These are phyloP conservation scores for Clarireedia homoeocarpa DNA, from an alignment of 2,329 filamentous ascomycete genomes.

Conservation along the genomic window DNA sequence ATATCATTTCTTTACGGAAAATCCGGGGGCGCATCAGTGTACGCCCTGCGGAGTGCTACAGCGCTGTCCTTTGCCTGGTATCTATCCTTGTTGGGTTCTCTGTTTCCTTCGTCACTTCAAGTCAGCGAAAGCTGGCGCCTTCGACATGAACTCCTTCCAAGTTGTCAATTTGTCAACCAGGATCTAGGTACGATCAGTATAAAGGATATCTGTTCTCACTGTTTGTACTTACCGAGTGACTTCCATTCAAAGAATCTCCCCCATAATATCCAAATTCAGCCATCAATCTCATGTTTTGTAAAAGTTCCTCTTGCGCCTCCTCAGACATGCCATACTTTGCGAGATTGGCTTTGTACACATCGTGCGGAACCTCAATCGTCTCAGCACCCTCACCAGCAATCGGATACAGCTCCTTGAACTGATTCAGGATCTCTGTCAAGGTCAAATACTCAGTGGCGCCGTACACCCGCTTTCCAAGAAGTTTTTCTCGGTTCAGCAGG, in stretches of 20 bases:
- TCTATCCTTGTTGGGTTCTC: not conserved
- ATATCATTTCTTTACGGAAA: too few relatives aligned
- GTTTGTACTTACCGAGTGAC: constrained; percentile 26
- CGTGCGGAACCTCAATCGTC: constrained; percentile 32
- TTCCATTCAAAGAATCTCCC: constrained; percentile 35
- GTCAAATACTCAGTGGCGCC: constrained; percentile 38
- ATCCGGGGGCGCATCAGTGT: too few relatives aligned
- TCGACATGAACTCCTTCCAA: constrained; percentile 35
- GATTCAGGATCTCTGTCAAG: constrained; percentile 32
- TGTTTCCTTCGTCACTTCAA: constrained; percentile 27
- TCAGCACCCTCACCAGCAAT: constrained; percentile 33
- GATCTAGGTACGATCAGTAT: constrained; percentile 18
- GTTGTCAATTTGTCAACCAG: constrained; percentile 35
- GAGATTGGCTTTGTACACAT: constrained; percentile 35
- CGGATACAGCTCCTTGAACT: constrained; percentile 34
- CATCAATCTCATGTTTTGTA: constrained; percentile 46
- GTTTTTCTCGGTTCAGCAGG: constrained; percentile 28
- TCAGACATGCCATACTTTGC: constrained; percentile 32
- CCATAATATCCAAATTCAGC: constrained; percentile 46
- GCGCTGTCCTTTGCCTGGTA: not conserved
- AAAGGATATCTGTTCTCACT: too few relatives aligned
- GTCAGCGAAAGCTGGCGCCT: constrained; percentile 29
- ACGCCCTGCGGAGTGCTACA: too few relatives aligned
- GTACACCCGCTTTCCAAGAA: constrained; percentile 37
- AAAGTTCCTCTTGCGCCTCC: constrained; percentile 39